A percentile compares a stretch with the other conserved stretches of the same genome.
Conservation (phyloP, 2,329 filamentous ascomycete genomes). For the Fusarium neocosmosporiellum region DNA sequence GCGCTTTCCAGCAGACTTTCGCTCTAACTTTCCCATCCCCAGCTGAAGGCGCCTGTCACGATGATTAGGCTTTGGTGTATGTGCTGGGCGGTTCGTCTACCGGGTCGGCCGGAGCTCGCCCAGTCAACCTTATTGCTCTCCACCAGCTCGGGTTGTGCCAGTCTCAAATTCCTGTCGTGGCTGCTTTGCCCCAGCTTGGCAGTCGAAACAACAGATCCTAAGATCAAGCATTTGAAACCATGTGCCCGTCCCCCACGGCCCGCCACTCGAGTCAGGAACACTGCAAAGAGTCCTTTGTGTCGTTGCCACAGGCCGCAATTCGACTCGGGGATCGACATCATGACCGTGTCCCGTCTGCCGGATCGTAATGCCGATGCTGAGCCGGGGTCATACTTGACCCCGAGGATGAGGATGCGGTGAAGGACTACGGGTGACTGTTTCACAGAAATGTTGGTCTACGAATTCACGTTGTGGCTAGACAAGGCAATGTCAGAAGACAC, state of each 20-base stretch:
- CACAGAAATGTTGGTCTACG: slow-evolving; percentile 10
- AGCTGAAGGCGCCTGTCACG: not conserved
- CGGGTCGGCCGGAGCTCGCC: slow-evolving; percentile 4
- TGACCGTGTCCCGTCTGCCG: not conserved
- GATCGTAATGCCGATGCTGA: not conserved
- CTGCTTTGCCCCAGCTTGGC: not conserved
- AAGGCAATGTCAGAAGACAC: slow-evolving; percentile 1
- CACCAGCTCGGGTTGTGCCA: not conserved
- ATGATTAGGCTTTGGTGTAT: not conserved
- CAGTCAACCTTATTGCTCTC: slow-evolving; percentile 5
- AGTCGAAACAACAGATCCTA: not conserved
- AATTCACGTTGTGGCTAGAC: not conserved
- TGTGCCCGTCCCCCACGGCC: not conserved
- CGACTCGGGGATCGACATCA: slow-evolving; percentile 8
- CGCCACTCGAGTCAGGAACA: slow-evolving; percentile 6
- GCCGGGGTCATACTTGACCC: not conserved
- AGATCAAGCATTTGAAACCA: not conserved
- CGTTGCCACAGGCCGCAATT: not conserved
- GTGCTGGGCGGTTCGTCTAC: not conserved
- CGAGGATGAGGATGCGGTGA: not conserved
- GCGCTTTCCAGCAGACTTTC: slow-evolving; percentile 14
- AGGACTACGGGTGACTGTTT: not conserved
- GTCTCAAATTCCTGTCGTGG: slow-evolving; percentile 1
- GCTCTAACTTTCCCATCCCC: not conserved
- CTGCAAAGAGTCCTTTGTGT: not conserved